A percentile compares a stretch with the other conserved stretches of the same genome.
Conservation (phyloP, 106 monocot species). For the Dendrobium chrysotoxum region DNA sequence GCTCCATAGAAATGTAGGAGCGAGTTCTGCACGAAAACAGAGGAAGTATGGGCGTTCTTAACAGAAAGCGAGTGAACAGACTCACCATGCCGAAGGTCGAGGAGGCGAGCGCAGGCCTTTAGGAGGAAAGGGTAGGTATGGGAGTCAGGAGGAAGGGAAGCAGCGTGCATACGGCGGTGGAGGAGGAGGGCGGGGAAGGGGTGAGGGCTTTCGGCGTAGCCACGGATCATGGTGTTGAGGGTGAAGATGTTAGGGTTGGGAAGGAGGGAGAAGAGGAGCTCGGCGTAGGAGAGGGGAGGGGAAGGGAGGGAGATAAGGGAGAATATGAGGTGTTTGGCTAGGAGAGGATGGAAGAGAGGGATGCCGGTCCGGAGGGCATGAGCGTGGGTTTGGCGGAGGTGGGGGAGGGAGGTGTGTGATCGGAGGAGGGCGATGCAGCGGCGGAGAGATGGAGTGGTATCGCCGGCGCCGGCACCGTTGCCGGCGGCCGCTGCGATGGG, state of each 20-base stretch:
- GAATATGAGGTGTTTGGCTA: slow-evolving; percentile 80
- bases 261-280: slow-evolving; percentile 41
- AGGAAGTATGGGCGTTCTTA: slow-evolving; percentile 28
- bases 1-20: slow-evolving; percentile 62
- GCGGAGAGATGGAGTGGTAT: slow-evolving; percentile 19
- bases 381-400: slow-evolving; percentile 56
- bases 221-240: slow-evolving; percentile 78
- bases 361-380: slow-evolving; percentile 43
- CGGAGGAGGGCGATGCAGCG: slow-evolving; percentile 59
- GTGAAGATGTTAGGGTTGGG: slow-evolving; percentile 58
- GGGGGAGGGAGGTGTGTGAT: slow-evolving; percentile 22
- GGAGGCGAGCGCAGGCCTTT: slow-evolving; percentile 73
- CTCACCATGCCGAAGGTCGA: slow-evolving; percentile 40
- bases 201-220: slow-evolving; percentile 35
- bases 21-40: slow-evolving; percentile 74
- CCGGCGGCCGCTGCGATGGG: background rate
- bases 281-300: slow-evolving; percentile 34
- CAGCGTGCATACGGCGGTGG: slow-evolving; percentile 30
- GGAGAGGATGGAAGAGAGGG: slow-evolving; percentile 30
- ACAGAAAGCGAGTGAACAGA: slow-evolving; percentile 40
- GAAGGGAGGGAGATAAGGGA: slow-evolving; percentile 32
- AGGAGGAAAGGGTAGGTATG: slow-evolving; percentile 90
- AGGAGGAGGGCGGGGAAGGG: slow-evolving; percentile 53
- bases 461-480: background rate
- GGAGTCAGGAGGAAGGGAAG: slow-evolving; percentile 41